phyloP scores from a whole-genome alignment of 164 flowering plant species.

The Echeveria elegans region DNA sequence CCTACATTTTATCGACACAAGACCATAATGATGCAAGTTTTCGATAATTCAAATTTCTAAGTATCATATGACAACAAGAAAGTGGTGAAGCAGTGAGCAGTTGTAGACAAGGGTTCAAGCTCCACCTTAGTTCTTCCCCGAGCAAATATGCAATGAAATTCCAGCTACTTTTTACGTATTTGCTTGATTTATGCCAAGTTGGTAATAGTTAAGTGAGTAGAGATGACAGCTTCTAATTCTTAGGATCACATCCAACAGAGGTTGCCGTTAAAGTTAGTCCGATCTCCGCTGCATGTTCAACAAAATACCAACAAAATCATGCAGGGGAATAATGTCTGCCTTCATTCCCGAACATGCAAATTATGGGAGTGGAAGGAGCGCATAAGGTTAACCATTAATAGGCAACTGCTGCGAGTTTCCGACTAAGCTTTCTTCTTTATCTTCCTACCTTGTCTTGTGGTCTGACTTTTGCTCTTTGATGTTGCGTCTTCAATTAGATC shows the following conservation, averaged over 20 bases:
- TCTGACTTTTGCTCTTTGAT: constrained; percentile 10
- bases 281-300: neutral
- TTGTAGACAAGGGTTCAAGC: too few species aligned
- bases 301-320: neutral
- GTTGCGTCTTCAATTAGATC: neutral
- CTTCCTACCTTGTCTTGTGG: constrained; percentile 17
- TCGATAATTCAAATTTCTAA: too few species aligned
- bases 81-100: too few species aligned
- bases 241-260: neutral
- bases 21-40: too few species aligned
- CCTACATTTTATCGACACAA: too few species aligned
- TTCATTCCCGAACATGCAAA: neutral
- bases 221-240: too few species aligned
- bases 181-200: too few species aligned
- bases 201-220: too few species aligned
- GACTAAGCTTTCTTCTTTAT: constrained; percentile 22
- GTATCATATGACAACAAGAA: too few species aligned
- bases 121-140: too few species aligned
- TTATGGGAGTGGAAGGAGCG: neutral
- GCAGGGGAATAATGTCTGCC: neutral
- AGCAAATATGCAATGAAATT: too few species aligned
- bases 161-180: too few species aligned
- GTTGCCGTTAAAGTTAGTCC: neutral
- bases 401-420: neutral
- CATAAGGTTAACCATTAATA: neutral